Percentiles rank a stretch among this genome's conserved stretches.
phyloP scores from a whole-genome alignment of 495 filamentous ascomycete genomes.

The Penicillium antarcticum region DNA sequence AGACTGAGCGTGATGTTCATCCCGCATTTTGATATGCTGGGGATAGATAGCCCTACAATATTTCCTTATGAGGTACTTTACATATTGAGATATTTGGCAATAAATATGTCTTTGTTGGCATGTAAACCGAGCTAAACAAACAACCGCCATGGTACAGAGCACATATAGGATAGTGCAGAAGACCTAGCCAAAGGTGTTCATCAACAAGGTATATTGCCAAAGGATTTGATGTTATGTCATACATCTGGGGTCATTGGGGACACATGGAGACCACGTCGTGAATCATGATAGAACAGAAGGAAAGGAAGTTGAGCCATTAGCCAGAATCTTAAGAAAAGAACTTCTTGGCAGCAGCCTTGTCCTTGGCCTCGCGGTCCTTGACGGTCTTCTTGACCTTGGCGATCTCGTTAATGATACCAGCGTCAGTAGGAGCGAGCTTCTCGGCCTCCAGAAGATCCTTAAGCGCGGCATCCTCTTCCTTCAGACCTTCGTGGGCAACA shows the following conservation, averaged over 20 bases:
- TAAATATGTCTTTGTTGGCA: not conserved
- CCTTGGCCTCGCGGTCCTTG: conserved; percentile 71
- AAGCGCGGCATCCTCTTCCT: conserved; percentile 83
- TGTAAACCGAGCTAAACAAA: not conserved
- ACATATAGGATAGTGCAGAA: not conserved
- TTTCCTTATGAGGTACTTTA: too few species aligned
- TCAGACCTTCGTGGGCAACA: conserved; percentile 65
- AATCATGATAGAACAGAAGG: conserved; percentile 22
- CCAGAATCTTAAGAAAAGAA: conserved; percentile 60
- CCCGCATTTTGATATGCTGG: not conserved
- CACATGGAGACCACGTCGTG: conserved; percentile 25
- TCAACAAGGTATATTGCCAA: not conserved
- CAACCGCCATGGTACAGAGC: conserved; percentile 9
- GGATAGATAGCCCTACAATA: too few species aligned
- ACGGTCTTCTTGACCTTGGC: conserved; percentile 70
- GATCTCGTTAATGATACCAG: conserved; percentile 71
- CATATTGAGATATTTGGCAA: too few species aligned
- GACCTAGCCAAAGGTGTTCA: not conserved
- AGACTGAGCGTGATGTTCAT: conserved; percentile 8
- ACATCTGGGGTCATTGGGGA: conserved; percentile 18
- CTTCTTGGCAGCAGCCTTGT: conserved; percentile 85
- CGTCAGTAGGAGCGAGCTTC: conserved; percentile 73
- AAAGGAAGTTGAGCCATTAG: conserved; percentile 1
- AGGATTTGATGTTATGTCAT: conserved; percentile 17
- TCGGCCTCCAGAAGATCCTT: conserved; percentile 73